phyloP scores from a whole-genome alignment of 345 rosid genomes.

The Anacardium occidentale region DNA sequence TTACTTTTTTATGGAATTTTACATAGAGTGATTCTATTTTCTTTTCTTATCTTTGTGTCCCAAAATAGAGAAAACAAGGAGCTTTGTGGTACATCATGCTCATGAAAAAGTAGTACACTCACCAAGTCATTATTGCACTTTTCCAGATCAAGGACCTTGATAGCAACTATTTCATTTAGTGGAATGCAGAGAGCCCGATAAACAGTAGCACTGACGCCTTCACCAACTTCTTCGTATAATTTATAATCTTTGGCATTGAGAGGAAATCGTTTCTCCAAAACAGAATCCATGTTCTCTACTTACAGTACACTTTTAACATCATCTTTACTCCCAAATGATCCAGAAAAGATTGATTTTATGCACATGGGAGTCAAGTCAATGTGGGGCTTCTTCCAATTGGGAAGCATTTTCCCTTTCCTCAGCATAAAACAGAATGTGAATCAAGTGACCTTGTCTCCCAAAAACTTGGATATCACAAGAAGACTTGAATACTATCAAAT shows the following conservation, averaged over 20 bases:
- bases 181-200: conserved; percentile 90
- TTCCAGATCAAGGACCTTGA: conserved; percentile 96
- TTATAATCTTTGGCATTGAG: conserved; percentile 72
- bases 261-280: conserved; percentile 69
- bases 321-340: conserved; percentile 31
- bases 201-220: conserved; percentile 94
- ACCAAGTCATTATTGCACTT: conserved; percentile 95
- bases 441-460: conserved; percentile 21
- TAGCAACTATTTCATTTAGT: conserved; percentile 78
- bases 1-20: not conserved
- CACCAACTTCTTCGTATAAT: conserved; percentile 91
- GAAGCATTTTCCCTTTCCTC: conserved; percentile 54
- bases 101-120: conserved; percentile 23
- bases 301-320: conserved; percentile 43
- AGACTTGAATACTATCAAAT: not conserved
- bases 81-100: not conserved
- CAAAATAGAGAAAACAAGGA: not conserved
- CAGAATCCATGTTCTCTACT: conserved; percentile 52
- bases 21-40: not conserved
- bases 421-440: conserved; percentile 20
- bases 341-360: conserved; percentile 25
- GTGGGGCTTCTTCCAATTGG: conserved; percentile 65
- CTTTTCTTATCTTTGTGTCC: not conserved
- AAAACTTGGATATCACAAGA: conserved; percentile 9
- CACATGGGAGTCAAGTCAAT: conserved; percentile 33